These are phyloP conservation scores for Termitomyces eurrhizus DNA, from an alignment of 768 basidiomycete genomes.

Conservation along the genomic window DNA sequence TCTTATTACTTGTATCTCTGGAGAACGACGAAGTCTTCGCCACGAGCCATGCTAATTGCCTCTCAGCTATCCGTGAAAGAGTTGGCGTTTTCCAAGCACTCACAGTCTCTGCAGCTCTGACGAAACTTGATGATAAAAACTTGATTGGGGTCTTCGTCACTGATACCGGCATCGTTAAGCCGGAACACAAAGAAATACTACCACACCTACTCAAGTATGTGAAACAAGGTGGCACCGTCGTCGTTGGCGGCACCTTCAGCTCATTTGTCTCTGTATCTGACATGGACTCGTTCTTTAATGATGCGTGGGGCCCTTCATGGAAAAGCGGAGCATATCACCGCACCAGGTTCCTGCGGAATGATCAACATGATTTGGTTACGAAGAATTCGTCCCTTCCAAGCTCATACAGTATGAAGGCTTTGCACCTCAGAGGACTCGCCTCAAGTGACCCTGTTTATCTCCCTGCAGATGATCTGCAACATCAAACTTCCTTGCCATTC, in stretches of 20 bases:
- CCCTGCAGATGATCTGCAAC: slow-evolving; percentile 8
- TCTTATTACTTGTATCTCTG: slow-evolving; percentile 24
- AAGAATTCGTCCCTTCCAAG: slow-evolving; percentile 15
- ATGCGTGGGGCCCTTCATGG: slow-evolving; percentile 25
- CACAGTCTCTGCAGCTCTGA: slow-evolving; percentile 13
- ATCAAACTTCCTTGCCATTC: slow-evolving; percentile 4
- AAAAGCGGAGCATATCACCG: slow-evolving; percentile 19
- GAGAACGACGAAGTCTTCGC: slow-evolving; percentile 13
- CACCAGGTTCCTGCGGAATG: slow-evolving; percentile 17
- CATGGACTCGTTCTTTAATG: slow-evolving; percentile 16
- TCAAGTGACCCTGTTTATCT: slow-evolving; percentile 21
- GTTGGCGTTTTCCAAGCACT: slow-evolving; percentile 16
- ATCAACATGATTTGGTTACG: slow-evolving; percentile 14
- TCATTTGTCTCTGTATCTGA: slow-evolving; percentile 11
- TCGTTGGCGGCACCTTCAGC: slow-evolving; percentile 25
- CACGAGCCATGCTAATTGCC: slow-evolving; percentile 15
- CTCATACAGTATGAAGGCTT: slow-evolving; percentile 29
- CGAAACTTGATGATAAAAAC: slow-evolving; percentile 23
- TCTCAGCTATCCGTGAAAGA: slow-evolving; percentile 17
- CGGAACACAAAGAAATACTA: slow-evolving; percentile 23
- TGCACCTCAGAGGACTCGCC: slow-evolving; percentile 20
- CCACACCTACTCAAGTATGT: slow-evolving; percentile 29
- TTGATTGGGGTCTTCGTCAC: slow-evolving; percentile 32
- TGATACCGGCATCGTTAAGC: slow-evolving; percentile 25
- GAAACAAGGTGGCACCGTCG: slow-evolving; percentile 31